Evolutionary conservation across 75 land plant species (phyloP), one percentile per base, ranked within the genome.

Genomic region (Chamaecyparis obtusa): DNA sequence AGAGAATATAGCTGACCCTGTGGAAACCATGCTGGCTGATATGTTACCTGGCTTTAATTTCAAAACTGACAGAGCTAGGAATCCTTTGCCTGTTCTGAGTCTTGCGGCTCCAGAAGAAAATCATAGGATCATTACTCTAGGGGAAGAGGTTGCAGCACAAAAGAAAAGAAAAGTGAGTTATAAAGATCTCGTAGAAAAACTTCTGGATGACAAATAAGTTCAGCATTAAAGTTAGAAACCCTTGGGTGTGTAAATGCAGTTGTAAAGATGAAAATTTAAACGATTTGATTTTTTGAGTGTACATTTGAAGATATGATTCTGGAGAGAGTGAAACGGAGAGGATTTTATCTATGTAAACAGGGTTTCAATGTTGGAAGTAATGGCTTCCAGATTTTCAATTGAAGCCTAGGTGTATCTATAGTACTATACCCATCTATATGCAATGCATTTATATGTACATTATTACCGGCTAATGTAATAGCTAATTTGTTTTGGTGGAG

Each of bases 161-260:
- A 92, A 95, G 87, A 96, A 93, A 85, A 91, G 89, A 89, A 96
- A 91, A 88, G 95, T 95, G 30, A 96, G 98, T 89, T 96, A 95
- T 90, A 96, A 93, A 86, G 97, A 94, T 84, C 36, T 93, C 16
- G 95, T 96, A 13, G 67, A 86, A n/a, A 87, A 92, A 44, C 87
- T 95, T 33, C 92, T 96, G 41, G 92, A 95, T 85, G 93, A 94
- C 67, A 86, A 43, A 55, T 90, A 83, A 41, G 81, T 39, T 46
- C 2, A 24, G 76, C 8, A 27, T 6, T 71, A 9, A 71, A n/a
- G 24, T 7, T 71, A 30, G 75, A 71, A 71, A 71, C 13, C 5
- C 35, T 30, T 71, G 75, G 33, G 27, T 71, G 32, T 72, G 15
- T 72, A 33, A 32, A 72, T 32, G 33, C 27, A 9, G 36, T 14